phyloP scores from a whole-genome alignment of 805 yeast species.

The Suhomyces tanzawaensis region DNA sequence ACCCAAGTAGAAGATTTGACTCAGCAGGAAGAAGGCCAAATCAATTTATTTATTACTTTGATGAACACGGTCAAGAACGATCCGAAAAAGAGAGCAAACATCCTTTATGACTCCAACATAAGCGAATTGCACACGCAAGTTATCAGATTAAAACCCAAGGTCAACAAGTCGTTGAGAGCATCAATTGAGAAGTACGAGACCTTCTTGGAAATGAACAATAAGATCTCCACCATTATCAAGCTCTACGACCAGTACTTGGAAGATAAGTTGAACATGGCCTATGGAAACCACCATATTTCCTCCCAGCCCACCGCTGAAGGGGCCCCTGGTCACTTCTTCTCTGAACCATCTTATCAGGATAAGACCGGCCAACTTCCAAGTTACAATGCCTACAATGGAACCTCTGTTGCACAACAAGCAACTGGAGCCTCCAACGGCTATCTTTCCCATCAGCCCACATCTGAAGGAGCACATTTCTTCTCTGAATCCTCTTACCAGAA shows the following conservation, averaged over 20 bases:
- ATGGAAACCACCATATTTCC: constrained; percentile 24
- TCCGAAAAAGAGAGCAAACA: constrained; percentile 39
- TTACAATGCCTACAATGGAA: background rate
- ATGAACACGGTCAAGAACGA: constrained; percentile 51
- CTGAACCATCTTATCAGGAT: background rate
- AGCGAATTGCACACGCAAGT: constrained; percentile 60
- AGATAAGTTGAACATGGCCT: constrained; percentile 36
- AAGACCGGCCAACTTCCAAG: background rate
- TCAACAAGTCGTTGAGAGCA: constrained; percentile 57
- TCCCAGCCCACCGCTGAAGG: background rate
- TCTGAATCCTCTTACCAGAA: too few species aligned
- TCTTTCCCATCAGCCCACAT: too few species aligned
- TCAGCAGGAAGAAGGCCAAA: constrained; percentile 64
- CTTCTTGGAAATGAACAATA: constrained; percentile 70
- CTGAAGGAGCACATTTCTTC: too few species aligned
- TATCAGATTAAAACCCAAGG: constrained; percentile 62
- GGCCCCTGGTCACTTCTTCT: background rate
- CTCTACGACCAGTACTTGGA: constrained; percentile 78
- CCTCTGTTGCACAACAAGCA: background rate
- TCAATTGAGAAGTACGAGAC: constrained; percentile 61
- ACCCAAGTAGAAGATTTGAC: constrained; percentile 40
- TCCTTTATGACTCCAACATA: constrained; percentile 48
- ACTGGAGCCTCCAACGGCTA: background rate
- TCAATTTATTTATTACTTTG: constrained; percentile 66
- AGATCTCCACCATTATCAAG: constrained; percentile 70